Evolutionary conservation across 108 stramenopile genomes (phyloP), one percentile per base, ranked within the genome.

Genomic region (Nitzschia sp.): DNA sequence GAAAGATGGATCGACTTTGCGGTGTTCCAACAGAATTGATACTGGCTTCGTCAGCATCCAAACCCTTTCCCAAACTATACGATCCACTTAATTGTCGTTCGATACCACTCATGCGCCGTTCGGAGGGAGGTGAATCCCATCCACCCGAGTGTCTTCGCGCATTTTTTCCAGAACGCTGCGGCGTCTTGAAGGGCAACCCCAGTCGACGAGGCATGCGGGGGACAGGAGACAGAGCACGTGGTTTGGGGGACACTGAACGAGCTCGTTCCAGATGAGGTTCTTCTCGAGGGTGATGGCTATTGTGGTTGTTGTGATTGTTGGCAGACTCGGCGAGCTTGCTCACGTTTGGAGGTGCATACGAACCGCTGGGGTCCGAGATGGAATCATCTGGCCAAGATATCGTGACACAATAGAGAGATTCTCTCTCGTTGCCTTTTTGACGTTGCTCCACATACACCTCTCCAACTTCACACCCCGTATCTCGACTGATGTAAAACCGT

Each of bases 391-490:
- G 38, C 67, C 71, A 81, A 6, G 80, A 53, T 21, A 81, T 53
- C 10, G 38, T 71, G 57, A 81, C 53, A 43, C 80, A 81, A 50
- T 81, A 81, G 38, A 81, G 41, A 38, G 67, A 39, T 66, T 37
- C 42, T 68, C 74, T 57, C 39, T 57, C 51, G 59, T 61, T 56
- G 34, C 41, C 41, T 34, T 59, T 75, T 43, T 34, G 24, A 20
- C 62, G 53, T 51, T 75, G 60, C 51, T 63, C 71, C 8, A 81
- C 80, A 60, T 65, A 81, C 11, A 81, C 12, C 17, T 81, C 75
- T 6, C 69, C 51, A 22, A 81, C 53, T 48, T 76, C 70, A 53
- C 80, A 81, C 11, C 75, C 75, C 11, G 75, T 39, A 10, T 76
- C 39, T 66, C 67, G 39, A 17, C 62, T 64, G 2, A 80, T 56